phyloP scores from a whole-genome alignment of 2,329 filamentous ascomycete genomes.

The Scedosporium boydii region DNA sequence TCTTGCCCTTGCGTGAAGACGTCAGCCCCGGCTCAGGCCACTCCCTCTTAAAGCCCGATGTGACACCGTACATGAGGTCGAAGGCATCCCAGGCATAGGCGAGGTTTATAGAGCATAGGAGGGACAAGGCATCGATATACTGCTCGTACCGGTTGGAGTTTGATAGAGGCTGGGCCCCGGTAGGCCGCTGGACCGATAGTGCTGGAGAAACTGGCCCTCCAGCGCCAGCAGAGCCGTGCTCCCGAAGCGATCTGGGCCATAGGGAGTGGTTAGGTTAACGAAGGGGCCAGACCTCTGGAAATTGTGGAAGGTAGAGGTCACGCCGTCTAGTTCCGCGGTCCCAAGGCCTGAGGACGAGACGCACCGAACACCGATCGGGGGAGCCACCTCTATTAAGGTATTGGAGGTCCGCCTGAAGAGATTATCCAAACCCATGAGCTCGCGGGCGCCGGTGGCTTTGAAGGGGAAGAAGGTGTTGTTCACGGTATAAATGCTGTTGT shows the following conservation, averaged over 20 bases:
- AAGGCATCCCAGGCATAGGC: slow-evolving; percentile 3
- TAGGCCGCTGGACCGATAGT: not conserved
- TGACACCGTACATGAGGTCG: slow-evolving; percentile 4
- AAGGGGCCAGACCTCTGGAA: not conserved
- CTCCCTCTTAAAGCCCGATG: not conserved
- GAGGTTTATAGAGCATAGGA: slow-evolving; percentile 1
- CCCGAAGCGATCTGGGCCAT: not conserved
- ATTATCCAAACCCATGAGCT: not conserved
- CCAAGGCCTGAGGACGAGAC: slow-evolving; percentile 3
- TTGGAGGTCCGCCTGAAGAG: not conserved
- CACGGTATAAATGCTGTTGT: not conserved
- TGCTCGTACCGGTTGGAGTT: not conserved
- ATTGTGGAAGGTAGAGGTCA: slow-evolving; percentile 4
- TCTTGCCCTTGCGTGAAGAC: slow-evolving; percentile 1
- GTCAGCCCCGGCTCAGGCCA: not conserved
- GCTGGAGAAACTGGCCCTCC: not conserved
- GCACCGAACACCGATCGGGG: slow-evolving; percentile 7
- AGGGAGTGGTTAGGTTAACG: not conserved
- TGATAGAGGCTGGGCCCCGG: not conserved
- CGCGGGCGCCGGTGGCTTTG: not conserved
- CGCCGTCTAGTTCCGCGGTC: slow-evolving; percentile 1
- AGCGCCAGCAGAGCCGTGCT: not conserved
- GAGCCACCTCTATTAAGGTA: not conserved
- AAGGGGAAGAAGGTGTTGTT: not conserved
- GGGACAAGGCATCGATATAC: not conserved